phyloP scores from a whole-genome alignment of 2,329 filamentous ascomycete genomes.

The Chaetomiaceae sp. region DNA sequence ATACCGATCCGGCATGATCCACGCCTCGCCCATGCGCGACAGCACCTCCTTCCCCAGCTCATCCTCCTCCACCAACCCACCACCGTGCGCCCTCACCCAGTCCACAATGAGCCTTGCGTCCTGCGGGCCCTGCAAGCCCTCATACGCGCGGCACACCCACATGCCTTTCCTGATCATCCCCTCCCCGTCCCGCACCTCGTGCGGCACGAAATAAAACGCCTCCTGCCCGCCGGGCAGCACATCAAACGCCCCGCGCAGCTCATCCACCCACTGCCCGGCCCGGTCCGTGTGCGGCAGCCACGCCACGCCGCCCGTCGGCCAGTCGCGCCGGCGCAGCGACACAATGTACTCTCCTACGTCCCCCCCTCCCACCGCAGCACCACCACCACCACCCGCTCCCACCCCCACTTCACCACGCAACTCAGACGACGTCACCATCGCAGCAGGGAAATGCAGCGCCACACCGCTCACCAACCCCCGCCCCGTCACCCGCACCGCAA shows the following conservation, averaged over 20 bases:
- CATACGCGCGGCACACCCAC: slow-evolving; percentile 6
- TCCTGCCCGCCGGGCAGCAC: slow-evolving; percentile 1
- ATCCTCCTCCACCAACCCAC: not conserved
- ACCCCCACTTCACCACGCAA: not conserved
- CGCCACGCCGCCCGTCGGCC: slow-evolving; percentile 8
- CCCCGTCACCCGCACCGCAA: not conserved
- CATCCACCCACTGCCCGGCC: not conserved
- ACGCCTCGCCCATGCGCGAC: slow-evolving; percentile 5
- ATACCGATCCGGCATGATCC: not conserved
- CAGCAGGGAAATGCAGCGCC: not conserved
- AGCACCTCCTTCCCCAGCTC: not conserved
- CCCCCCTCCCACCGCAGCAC: too few relatives aligned
- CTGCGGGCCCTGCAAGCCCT: slow-evolving; percentile 6
- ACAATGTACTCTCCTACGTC: not conserved
- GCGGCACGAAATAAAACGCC: slow-evolving; percentile 1
- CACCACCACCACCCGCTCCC: too few relatives aligned
- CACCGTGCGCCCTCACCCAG: not conserved
- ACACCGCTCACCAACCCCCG: not conserved
- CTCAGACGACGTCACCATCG: too few relatives aligned
- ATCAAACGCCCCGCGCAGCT: not conserved
- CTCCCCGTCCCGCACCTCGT: not conserved
- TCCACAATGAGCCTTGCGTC: not conserved
- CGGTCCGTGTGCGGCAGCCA: not conserved
- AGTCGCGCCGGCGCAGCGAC: slow-evolving; percentile 10
- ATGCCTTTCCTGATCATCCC: not conserved